Evolutionary conservation across 208 protist species (phyloP).

Genomic region (Trichomonas vaginalis): DNA sequence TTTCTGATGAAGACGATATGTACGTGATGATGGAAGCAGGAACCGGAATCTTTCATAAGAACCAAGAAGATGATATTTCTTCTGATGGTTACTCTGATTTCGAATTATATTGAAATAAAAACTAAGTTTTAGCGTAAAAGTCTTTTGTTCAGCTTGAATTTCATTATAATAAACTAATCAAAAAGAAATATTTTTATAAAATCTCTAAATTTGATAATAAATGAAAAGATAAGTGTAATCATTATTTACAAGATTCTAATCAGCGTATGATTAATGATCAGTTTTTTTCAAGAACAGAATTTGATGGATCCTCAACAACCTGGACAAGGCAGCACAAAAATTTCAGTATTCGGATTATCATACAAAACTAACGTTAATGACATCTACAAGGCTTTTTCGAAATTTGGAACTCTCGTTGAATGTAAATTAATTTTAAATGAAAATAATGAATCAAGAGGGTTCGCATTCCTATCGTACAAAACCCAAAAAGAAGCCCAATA

Average conservation of each 20-base stretch:
- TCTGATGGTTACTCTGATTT: not conserved
- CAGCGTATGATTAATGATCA: too few species aligned
- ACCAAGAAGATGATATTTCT: not conserved
- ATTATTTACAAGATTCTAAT: too few species aligned
- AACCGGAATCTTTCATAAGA: not conserved
- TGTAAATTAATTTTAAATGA: not conserved
- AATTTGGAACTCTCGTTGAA: not conserved
- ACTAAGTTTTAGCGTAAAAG: too few species aligned
- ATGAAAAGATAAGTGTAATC: too few species aligned
- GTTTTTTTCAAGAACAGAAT: too few species aligned
- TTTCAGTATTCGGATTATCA: not conserved
- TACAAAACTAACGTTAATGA: not conserved
- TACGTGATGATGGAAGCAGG: not conserved
- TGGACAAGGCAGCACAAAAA: not conserved
- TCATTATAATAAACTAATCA: too few species aligned
- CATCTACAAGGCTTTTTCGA: not conserved
- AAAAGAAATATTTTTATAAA: too few species aligned
- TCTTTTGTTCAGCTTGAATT: too few species aligned
- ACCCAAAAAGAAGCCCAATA: not conserved
- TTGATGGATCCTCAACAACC: too few species aligned
- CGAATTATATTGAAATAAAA: too few species aligned
- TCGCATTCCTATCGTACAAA: not conserved
- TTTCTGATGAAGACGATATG: not conserved
- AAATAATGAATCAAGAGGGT: not conserved
- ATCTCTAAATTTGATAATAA: too few species aligned